Percentiles rank a stretch among this genome's conserved stretches.
These are phyloP conservation scores for Didymella keratinophila DNA, from an alignment of 2,329 filamentous ascomycete genomes.

Conservation along the genomic window DNA sequence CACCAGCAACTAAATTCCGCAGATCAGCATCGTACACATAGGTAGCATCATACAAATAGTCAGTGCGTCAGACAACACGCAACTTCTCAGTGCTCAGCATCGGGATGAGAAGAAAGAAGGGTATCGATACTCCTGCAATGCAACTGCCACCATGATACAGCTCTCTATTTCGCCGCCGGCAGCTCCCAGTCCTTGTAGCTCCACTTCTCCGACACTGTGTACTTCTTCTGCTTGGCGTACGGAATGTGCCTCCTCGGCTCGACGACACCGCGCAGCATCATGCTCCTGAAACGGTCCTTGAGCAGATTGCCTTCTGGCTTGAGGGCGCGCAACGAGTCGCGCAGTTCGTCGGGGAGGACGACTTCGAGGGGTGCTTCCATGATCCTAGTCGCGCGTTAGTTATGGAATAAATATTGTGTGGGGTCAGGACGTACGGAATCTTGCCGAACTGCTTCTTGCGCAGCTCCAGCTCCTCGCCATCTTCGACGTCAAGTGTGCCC, in stretches of 20 bases:
- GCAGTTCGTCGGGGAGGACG: slow-evolving; percentile 59
- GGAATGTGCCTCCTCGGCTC: slow-evolving; percentile 81
- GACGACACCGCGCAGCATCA: slow-evolving; percentile 87
- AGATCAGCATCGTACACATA: too few relatives aligned
- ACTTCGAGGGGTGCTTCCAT: slow-evolving; percentile 70
- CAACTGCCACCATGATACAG: background rate
- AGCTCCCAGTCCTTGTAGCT: slow-evolving; percentile 91
- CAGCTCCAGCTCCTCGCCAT: slow-evolving; percentile 57
- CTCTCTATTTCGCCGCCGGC: slow-evolving; percentile 15
- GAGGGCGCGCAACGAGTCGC: slow-evolving; percentile 58
- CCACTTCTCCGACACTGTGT: slow-evolving; percentile 93
- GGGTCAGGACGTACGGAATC: slow-evolving; percentile 56
- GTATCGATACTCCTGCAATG: background rate
- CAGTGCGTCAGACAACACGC: too few relatives aligned
- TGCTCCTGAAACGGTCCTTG: slow-evolving; percentile 87
- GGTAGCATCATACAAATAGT: too few relatives aligned
- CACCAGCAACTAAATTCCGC: too few relatives aligned
- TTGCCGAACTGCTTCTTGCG: slow-evolving; percentile 76
- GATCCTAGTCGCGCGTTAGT: slow-evolving; percentile 57
- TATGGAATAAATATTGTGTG: background rate
- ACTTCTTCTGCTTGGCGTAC: slow-evolving; percentile 83
- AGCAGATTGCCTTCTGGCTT: slow-evolving; percentile 97
- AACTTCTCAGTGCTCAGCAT: too few relatives aligned
- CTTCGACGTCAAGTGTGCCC: slow-evolving; percentile 39
- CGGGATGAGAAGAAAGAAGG: slow-evolving; percentile 5